These are phyloP conservation scores for Lippia alba DNA, from an alignment of 305 asterid genomes.

Conservation along the genomic window DNA sequence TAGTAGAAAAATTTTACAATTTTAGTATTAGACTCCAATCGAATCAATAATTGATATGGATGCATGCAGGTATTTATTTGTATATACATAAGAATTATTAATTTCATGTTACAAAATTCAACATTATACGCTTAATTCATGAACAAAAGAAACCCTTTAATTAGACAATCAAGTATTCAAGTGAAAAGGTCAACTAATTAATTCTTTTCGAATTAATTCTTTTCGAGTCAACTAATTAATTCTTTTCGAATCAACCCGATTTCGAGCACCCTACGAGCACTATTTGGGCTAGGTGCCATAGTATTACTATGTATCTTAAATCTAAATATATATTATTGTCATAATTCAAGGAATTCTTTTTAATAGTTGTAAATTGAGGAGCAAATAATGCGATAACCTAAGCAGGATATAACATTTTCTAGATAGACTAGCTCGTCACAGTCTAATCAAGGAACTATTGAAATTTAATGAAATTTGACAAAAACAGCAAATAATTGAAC, in stretches of 20 bases:
- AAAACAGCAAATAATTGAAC: too few relatives aligned
- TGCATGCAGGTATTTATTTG: too few relatives aligned
- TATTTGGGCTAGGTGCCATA: slow-evolving; percentile 33
- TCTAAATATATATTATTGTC: not conserved
- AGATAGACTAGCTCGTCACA: too few relatives aligned
- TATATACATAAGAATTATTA: slow-evolving; percentile 5
- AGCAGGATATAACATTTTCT: too few relatives aligned
- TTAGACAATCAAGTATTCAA: slow-evolving; percentile 37
- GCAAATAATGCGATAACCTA: too few relatives aligned
- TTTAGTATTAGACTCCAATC: too few relatives aligned
- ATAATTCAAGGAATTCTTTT: not conserved
- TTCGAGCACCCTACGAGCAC: slow-evolving; percentile 25
- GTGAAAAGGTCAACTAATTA: not conserved
- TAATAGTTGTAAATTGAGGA: too few relatives aligned
- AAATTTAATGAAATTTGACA: too few relatives aligned
- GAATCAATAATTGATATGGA: too few relatives aligned
- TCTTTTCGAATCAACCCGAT: not conserved
- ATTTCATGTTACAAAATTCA: not conserved
- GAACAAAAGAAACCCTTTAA: slow-evolving; percentile 35
- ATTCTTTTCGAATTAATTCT: not conserved
- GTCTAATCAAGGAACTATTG: too few relatives aligned
- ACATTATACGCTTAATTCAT: slow-evolving; percentile 29
- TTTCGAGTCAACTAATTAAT: not conserved
- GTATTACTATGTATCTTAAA: slow-evolving; percentile 27
- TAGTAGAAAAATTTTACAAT: too few relatives aligned